A percentile compares a stretch with the other conserved stretches of the same genome.
Evolutionary conservation across 1,139 yeast species (phyloP).

Genomic region (Trichomonascaceae sp.): DNA sequence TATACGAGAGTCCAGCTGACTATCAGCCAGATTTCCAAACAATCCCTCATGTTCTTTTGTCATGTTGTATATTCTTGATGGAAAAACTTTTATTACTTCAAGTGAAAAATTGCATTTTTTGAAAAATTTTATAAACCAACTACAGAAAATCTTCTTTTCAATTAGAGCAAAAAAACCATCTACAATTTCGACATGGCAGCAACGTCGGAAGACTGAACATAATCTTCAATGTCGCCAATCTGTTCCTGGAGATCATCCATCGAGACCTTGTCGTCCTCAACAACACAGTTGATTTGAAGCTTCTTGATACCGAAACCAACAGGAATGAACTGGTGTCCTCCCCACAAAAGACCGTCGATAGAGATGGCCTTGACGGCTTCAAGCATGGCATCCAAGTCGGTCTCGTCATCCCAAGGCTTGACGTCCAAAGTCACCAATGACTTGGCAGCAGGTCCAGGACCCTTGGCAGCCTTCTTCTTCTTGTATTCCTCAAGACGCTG

Average conservation of each 20-base stretch:
- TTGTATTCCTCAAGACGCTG: constrained; percentile 97
- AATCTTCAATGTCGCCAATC: constrained; percentile 96
- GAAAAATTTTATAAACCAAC: too few species aligned
- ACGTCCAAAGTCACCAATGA: constrained; percentile 94
- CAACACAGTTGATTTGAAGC: constrained; percentile 96
- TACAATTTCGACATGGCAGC: constrained; percentile 98
- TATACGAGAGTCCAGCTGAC: neutral
- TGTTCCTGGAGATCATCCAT: constrained; percentile 79
- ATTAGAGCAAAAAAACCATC: constrained; percentile 25
- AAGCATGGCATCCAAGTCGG: constrained; percentile 82
- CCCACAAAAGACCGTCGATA: constrained; percentile 95
- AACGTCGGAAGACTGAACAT: constrained; percentile 96
- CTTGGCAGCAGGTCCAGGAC: constrained; percentile 98
- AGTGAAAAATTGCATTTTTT: too few species aligned
- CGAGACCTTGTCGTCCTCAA: constrained; percentile 95
- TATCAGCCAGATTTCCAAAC: neutral
- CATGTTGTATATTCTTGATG: neutral
- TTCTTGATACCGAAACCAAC: constrained; percentile 99
- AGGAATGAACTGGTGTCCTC: constrained; percentile 93
- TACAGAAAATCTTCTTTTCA: too few species aligned
- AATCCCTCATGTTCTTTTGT: neutral
- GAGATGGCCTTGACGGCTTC: constrained; percentile 79
- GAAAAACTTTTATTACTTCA: neutral
- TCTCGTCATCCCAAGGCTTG: constrained; percentile 99
- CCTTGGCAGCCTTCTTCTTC: constrained; percentile 95